Conservation (phyloP, 2,329 filamentous ascomycete genomes). For the Alternaria brassicicola region DNA sequence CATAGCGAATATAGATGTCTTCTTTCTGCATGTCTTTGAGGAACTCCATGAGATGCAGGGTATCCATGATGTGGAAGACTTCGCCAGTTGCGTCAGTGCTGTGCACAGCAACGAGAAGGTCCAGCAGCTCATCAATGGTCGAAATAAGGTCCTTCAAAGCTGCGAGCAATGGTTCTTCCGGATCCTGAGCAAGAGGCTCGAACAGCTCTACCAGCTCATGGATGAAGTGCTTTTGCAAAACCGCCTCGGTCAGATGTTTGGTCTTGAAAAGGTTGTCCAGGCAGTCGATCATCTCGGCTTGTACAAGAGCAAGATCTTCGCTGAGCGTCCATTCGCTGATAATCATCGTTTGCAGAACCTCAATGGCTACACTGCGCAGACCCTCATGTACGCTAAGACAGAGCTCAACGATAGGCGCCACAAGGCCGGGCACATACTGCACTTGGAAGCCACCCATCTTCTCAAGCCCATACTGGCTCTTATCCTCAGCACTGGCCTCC, state of each 20-base stretch:
- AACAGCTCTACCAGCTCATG: conserved; percentile 83
- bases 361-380: conserved; percentile 84
- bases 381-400: conserved; percentile 96
- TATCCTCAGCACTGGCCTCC: conserved; percentile 85
- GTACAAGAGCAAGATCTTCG: conserved; percentile 86
- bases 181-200: conserved; percentile 67
- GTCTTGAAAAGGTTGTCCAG: conserved; percentile 89
- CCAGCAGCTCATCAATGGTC: conserved; percentile 88
- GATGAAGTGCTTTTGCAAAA: conserved; percentile 91
- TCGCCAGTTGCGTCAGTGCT: conserved; percentile 75
- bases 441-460: conserved; percentile 97
- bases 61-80: conserved; percentile 83
- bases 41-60: conserved; percentile 91
- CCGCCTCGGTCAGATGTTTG: conserved; percentile 83
- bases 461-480: conserved; percentile 74
- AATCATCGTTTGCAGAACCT: conserved; percentile 97
- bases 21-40: conserved; percentile 95
- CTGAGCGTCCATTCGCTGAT: conserved; percentile 97
- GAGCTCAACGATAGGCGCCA: conserved; percentile 88
- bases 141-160: conserved; percentile 79
- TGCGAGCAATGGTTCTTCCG: conserved; percentile 74
- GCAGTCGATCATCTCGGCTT: conserved; percentile 96
- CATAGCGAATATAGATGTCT: conserved; percentile 94
- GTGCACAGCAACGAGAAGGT: conserved; percentile 88
- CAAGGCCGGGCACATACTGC: conserved; percentile 92